Conservation (phyloP, 2,329 filamentous ascomycete species). For the Periconia macrospinosa region DNA sequence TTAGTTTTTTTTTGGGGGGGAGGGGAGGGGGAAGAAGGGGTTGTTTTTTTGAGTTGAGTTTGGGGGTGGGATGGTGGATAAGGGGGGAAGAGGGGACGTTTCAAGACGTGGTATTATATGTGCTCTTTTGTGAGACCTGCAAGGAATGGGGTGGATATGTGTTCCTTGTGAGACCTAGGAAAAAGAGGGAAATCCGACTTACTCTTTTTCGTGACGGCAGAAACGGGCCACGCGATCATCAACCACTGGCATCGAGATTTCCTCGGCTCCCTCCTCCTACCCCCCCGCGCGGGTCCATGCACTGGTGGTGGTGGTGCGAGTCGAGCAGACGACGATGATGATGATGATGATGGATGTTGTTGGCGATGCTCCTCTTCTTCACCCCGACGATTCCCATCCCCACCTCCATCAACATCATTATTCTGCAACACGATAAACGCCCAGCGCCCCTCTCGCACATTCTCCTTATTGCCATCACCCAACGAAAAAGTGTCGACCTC, state of each 20-base stretch:
- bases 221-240: slow-evolving; percentile 8
- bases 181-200: not conserved
- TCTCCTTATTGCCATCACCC: not conserved
- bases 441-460: slow-evolving; percentile 6
- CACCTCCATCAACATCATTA: no score
- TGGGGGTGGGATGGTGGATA: slow-evolving; percentile 1
- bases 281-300: no score
- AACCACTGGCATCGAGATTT: slow-evolving; percentile 3
- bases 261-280: not conserved
- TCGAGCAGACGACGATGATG: no score
- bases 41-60: not conserved
- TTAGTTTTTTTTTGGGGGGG: no score
- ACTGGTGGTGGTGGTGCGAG: not conserved
- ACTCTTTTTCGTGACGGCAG: slow-evolving; percentile 2
- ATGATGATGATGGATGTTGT: no score
- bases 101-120: no score
- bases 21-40: no score
- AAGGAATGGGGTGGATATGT: no score
- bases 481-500: slow-evolving; percentile 25
- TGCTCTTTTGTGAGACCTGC: no score
- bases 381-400: no score
- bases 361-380: no score
- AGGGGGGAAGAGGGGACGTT: not conserved
- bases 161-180: no score
- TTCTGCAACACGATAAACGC: slow-evolving; percentile 3